Percentiles rank a stretch among this genome's conserved stretches.
phyloP scores from a whole-genome alignment of 495 filamentous ascomycete species.

The Lineolata rhizophorae region DNA sequence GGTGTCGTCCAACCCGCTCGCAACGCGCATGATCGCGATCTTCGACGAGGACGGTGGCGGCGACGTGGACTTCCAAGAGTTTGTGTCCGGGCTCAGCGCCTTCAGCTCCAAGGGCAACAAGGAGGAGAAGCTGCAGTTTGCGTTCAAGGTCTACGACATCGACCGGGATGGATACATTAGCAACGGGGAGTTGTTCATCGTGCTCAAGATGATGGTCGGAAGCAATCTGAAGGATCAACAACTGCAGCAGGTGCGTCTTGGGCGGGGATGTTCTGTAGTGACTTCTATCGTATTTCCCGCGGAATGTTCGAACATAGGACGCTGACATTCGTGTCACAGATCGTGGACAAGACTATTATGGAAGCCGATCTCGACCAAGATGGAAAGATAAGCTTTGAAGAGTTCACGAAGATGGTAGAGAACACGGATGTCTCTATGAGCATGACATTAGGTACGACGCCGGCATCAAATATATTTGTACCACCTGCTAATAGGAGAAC shows the following conservation, averaged over 20 bases:
- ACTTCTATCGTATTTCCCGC: too few relatives aligned
- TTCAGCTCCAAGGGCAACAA: conserved; percentile 98
- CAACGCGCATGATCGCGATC: conserved; percentile 95
- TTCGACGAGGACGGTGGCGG: conserved; percentile 98
- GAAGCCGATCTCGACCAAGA: conserved; percentile 91
- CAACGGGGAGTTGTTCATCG: conserved; percentile 97
- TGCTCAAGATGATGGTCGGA: conserved; percentile 99
- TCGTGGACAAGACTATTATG: conserved; percentile 99
- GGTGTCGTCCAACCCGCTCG: conserved; percentile 93
- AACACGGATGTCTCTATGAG: conserved; percentile 94
- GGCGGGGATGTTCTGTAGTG: neutral
- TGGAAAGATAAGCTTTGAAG: conserved; percentile 97
- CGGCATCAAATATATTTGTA: too few relatives aligned
- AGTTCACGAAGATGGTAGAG: conserved; percentile 98
- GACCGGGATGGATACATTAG: conserved; percentile 97
- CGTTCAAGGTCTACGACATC: conserved; percentile 99
- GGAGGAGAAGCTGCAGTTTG: conserved; percentile 92
- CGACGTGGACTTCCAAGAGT: conserved; percentile 97
- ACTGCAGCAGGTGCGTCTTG: conserved; percentile 52
- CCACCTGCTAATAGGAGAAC: too few relatives aligned
- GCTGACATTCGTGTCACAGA: conserved; percentile 20
- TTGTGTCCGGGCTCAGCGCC: conserved; percentile 84
- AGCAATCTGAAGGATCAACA: conserved; percentile 99
- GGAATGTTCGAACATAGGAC: neutral
- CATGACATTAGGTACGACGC: conserved; percentile 88